phyloP scores from a whole-genome alignment of 306 rosid genomes.

The Hylodesmum podocarpum region DNA sequence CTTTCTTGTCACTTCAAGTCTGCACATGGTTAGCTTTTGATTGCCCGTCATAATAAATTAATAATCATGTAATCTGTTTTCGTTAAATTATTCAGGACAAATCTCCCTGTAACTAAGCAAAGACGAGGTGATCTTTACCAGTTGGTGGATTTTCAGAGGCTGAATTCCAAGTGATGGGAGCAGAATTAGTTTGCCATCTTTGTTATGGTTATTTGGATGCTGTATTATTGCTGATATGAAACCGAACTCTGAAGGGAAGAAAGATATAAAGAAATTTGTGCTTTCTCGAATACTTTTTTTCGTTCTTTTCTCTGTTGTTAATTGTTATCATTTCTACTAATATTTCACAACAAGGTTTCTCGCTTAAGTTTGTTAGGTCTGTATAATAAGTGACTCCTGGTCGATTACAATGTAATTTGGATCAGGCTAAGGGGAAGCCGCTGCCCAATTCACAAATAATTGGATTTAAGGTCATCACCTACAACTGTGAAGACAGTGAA shows the following conservation, averaged over 20 bases:
- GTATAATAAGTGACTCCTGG: neutral
- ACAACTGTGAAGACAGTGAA: neutral
- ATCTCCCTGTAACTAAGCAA: conserved; percentile 79
- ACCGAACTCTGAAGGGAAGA: conserved; percentile 5
- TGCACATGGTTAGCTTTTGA: neutral
- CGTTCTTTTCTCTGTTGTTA: conserved; percentile 19
- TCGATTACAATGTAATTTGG: neutral
- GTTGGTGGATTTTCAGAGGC: conserved; percentile 82
- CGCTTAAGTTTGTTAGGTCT: neutral
- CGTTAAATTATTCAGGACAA: conserved; percentile 60
- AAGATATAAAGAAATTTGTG: conserved; percentile 21
- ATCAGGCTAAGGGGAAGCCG: neutral
- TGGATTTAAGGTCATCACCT: neutral
- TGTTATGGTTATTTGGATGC: neutral
- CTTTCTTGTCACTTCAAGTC: conserved; percentile 12
- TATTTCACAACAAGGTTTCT: neutral
- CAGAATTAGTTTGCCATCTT: neutral
- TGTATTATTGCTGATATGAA: conserved; percentile 21
- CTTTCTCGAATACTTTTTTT: neutral
- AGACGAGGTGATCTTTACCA: conserved; percentile 96
- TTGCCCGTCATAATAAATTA: neutral
- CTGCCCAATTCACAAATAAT: neutral
- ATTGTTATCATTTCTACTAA: neutral
- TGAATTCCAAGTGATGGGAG: conserved; percentile 55
- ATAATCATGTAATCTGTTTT: neutral